Evolutionary conservation across 163 green algal genomes (phyloP), one percentile per base, ranked within the genome.

Genomic region (Coccomyxa subellipsoidea): DNA sequence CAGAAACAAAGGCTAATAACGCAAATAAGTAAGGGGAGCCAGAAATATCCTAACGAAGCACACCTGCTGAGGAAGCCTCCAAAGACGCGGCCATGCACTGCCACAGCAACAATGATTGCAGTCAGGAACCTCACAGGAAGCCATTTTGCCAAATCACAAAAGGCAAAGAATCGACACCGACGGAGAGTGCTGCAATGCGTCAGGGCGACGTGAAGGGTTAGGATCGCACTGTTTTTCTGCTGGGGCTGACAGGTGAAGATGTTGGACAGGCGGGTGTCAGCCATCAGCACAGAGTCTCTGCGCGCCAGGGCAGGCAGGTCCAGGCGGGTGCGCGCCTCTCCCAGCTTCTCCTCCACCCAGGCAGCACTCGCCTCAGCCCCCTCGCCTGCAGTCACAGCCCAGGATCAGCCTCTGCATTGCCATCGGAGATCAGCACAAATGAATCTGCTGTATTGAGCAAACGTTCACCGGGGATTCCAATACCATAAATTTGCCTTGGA

Each of bases 171-270:
- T n/a, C n/a, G n/a, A n/a, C n/a, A n/a, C n/a, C n/a, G n/a, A n/a
- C n/a, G n/a, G n/a, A n/a, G n/a, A n/a, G n/a, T n/a, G n/a, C n/a
- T n/a, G 47, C 47, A 18, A 59, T 59, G 47, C 47, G 23, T 59
- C 15, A 8, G 23, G 47, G 47, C 47, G 23, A 12, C 21, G 10
- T 18, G 23, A 7, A 59, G 47, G 21, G 47, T 18, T 27, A 1
- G 47, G 47, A 18, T 59, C 47, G 47, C 47, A 59, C 47, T 73
- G 88, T 97, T 97, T 21, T 91, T 87, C 80, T 97, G 90, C 91
- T 98, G 94, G 78, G 94, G 94, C 90, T 96, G 90, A 86, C 90
- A 95, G 18, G 93, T 90, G 78, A 98, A 94, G 37, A 89, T 88
- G 86, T 96, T 96, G 36, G 93, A 85, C 38, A 92, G 83, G 23